A percentile compares a stretch with the other conserved stretches of the same genome.
Conservation (phyloP, 2,329 filamentous ascomycete species). For the Aspergillus fischeri region DNA sequence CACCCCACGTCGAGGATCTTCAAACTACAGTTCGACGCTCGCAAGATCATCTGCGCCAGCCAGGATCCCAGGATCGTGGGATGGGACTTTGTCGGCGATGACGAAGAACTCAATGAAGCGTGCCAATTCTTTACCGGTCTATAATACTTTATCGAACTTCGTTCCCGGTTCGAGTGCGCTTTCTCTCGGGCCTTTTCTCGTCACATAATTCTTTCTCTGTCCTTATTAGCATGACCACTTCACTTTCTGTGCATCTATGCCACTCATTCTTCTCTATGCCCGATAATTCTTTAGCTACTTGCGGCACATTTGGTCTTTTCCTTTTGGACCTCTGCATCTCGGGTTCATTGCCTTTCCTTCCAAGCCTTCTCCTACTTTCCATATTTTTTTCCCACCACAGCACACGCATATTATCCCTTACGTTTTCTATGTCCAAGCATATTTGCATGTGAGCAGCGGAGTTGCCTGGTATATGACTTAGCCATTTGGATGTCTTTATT, state of each 20-base stretch:
- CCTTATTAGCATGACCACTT: not conserved
- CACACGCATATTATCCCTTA: not conserved
- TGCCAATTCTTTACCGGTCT: slow-evolving; percentile 66
- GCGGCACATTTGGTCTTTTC: not conserved
- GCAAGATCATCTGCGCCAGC: slow-evolving; percentile 89
- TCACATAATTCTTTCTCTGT: not conserved
- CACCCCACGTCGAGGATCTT: slow-evolving; percentile 65
- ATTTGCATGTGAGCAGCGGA: slow-evolving; percentile 6
- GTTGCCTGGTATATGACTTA: slow-evolving; percentile 2
- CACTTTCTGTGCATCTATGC: not conserved
- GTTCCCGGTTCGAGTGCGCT: not conserved
- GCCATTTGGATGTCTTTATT: not conserved
- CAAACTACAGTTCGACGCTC: slow-evolving; percentile 93
- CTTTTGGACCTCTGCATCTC: not conserved
- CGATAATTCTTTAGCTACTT: not conserved
- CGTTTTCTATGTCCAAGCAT: not conserved
- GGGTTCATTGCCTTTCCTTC: not conserved
- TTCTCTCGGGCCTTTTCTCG: not conserved
- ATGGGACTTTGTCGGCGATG: slow-evolving; percentile 94
- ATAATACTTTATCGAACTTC: slow-evolving; percentile 14
- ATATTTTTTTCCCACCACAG: not conserved
- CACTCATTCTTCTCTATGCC: not conserved
- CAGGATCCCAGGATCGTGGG: slow-evolving; percentile 89
- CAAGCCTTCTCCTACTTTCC: not conserved
- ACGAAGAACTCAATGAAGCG: slow-evolving; percentile 73